These are phyloP conservation scores for Apiospora hydei DNA, from an alignment of 2,329 filamentous ascomycete species.

Conservation along the genomic window DNA sequence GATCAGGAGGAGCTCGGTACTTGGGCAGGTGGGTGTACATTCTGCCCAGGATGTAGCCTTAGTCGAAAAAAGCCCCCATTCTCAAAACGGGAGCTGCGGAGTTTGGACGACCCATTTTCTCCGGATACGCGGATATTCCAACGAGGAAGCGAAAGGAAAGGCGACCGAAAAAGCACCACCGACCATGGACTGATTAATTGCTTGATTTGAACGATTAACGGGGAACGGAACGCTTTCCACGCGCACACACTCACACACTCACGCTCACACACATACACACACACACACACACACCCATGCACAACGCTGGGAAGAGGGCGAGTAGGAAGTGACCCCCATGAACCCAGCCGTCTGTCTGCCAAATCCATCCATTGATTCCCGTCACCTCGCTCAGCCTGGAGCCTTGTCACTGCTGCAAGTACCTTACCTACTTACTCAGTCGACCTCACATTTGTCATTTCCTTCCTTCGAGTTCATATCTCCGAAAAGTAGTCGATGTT, in stretches of 20 bases:
- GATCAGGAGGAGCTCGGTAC: slow-evolving; percentile 8
- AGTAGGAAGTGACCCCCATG: neutral
- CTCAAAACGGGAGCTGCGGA: slow-evolving; percentile 21
- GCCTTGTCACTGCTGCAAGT: neutral
- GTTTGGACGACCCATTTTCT: slow-evolving; percentile 21
- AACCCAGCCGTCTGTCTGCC: neutral
- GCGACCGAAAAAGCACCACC: slow-evolving; percentile 13
- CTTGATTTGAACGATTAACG: slow-evolving; percentile 10
- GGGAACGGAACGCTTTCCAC: slow-evolving; percentile 5
- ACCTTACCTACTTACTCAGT: neutral
- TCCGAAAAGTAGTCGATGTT: slow-evolving; percentile 3
- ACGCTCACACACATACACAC: neutral
- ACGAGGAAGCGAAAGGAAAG: slow-evolving; percentile 5
- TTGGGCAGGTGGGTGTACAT: neutral
- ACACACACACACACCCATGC: too few species aligned
- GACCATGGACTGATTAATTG: slow-evolving; percentile 22
- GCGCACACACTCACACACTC: neutral
- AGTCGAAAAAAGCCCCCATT: slow-evolving; percentile 14
- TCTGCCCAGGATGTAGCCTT: neutral
- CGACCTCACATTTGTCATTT: slow-evolving; percentile 16
- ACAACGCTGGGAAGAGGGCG: neutral
- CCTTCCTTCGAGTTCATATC: slow-evolving; percentile 13
- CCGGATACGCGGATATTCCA: slow-evolving; percentile 22
- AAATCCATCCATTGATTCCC: neutral
- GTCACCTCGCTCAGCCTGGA: neutral